phyloP scores from a whole-genome alignment of 169 alveolate species.

The Eimeria praecox region DNA sequence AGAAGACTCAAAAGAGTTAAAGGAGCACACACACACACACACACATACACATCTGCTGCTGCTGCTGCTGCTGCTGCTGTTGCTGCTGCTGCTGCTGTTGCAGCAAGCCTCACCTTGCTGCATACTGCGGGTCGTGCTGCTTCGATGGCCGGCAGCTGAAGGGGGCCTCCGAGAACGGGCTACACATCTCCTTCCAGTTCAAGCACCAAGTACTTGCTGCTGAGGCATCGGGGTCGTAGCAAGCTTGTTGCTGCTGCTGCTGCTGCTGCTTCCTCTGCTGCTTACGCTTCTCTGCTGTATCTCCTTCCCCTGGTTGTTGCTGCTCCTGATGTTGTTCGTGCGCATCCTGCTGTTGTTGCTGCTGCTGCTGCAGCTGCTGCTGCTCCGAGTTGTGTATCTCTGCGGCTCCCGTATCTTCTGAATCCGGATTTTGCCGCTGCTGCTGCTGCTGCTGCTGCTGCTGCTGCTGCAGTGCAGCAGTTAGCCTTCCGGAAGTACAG shows the following conservation, averaged over 20 bases:
- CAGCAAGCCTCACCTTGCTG: neutral
- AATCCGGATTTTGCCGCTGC: neutral
- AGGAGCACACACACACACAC: no score
- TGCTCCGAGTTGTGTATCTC: neutral
- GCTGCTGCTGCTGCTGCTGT: neutral
- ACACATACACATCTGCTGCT: no score
- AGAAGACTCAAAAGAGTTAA: no score
- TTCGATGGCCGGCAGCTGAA: conserved; percentile 14
- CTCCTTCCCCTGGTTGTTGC: neutral
- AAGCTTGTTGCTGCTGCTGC: conserved; percentile 28
- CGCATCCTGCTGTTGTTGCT: neutral
- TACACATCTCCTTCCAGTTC: conserved; percentile 16
- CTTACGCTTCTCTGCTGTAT: neutral
- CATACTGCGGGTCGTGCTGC: conserved; percentile 53
- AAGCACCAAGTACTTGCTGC: neutral
- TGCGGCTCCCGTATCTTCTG: neutral
- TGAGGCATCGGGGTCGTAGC: neutral
- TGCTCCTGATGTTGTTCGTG: neutral
- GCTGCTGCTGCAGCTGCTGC: conserved; percentile 10
- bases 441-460: conserved; percentile 25
- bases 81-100: neutral
- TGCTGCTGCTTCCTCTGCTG: conserved; percentile 18
- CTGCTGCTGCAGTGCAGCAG: neutral
- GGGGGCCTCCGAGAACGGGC: conserved; percentile 19
- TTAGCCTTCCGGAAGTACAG: conserved; percentile 40